Conservation (phyloP, 495 filamentous ascomycete species). For the Xylaria scruposa region DNA sequence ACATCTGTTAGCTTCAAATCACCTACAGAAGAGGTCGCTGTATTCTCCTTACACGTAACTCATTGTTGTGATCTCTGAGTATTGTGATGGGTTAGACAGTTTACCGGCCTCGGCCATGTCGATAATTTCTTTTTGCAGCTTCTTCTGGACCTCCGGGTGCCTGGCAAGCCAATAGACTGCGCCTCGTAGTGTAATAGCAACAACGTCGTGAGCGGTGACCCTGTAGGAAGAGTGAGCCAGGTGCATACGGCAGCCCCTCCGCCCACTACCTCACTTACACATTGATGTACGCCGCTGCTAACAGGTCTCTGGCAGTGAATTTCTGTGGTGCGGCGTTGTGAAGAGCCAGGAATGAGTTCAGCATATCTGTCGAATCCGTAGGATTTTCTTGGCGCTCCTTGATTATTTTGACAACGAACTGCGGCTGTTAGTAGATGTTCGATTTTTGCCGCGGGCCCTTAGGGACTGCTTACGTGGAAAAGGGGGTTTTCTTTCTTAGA, state of each 20-base stretch:
- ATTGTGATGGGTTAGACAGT: conserved; percentile 1
- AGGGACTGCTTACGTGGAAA: not conserved
- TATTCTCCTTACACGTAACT: conserved; percentile 16
- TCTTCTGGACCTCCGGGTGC: conserved; percentile 42
- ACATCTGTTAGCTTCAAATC: conserved; percentile 48
- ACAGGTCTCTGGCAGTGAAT: conserved; percentile 23
- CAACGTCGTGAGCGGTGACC: conserved; percentile 54
- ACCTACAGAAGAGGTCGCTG: not conserved
- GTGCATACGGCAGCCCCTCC: conserved; percentile 31
- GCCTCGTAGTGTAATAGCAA: conserved; percentile 57
- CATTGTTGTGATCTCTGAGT: conserved; percentile 6
- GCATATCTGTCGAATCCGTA: conserved; percentile 20
- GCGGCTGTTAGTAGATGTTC: not conserved
- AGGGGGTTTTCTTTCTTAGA: conserved; percentile 14
- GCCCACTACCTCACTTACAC: conserved; percentile 1
- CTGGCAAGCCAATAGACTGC: conserved; percentile 60
- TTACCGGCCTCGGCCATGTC: not conserved
- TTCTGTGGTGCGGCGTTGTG: conserved; percentile 19
- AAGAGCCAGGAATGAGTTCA: conserved; percentile 17
- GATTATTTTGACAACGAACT: conserved; percentile 14
- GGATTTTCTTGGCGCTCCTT: not conserved
- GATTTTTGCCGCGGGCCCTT: not conserved
- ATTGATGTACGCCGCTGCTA: conserved; percentile 23
- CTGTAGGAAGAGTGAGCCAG: not conserved
- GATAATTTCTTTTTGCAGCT: conserved; percentile 54